Evolutionary conservation across 1,139 yeast genomes (phyloP).

Genomic region (Magnusiomyces suaveolens): DNA sequence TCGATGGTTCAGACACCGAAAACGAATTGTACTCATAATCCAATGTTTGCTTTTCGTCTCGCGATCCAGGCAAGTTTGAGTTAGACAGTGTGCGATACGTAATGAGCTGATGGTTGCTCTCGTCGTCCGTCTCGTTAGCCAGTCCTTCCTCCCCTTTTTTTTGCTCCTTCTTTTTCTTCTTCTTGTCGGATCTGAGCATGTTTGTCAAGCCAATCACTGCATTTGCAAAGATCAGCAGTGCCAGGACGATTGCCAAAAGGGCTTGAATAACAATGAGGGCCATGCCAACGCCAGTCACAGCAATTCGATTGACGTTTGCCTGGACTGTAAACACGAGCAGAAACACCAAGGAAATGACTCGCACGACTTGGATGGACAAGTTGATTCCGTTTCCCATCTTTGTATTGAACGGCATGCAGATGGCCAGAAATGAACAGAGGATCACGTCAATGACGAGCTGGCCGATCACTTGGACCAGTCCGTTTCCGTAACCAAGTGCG

Average conservation of each 20-base stretch:
- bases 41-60: neutral
- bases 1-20: neutral
- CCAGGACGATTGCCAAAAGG: conserved; percentile 23
- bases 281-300: conserved; percentile 28
- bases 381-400: conserved; percentile 29
- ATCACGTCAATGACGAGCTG: conserved; percentile 26
- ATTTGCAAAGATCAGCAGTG: conserved; percentile 20
- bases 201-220: conserved; percentile 9
- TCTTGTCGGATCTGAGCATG: conserved; percentile 4
- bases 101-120: neutral
- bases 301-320: conserved; percentile 22
- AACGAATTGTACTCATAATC: neutral
- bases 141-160: neutral
- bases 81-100: neutral
- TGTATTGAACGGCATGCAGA: conserved; percentile 27
- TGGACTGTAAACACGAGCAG: conserved; percentile 28
- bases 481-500: conserved; percentile 30
- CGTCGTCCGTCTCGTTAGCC: neutral
- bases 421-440: conserved; percentile 18
- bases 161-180: conserved; percentile 5
- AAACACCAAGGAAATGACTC: conserved; percentile 25
- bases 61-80: neutral
- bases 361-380: conserved; percentile 25
- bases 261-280: conserved; percentile 28
- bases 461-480: conserved; percentile 29